Evolutionary conservation across 2,329 filamentous ascomycete genomes (phyloP).

Genomic region (Sarocladium oryzae): DNA sequence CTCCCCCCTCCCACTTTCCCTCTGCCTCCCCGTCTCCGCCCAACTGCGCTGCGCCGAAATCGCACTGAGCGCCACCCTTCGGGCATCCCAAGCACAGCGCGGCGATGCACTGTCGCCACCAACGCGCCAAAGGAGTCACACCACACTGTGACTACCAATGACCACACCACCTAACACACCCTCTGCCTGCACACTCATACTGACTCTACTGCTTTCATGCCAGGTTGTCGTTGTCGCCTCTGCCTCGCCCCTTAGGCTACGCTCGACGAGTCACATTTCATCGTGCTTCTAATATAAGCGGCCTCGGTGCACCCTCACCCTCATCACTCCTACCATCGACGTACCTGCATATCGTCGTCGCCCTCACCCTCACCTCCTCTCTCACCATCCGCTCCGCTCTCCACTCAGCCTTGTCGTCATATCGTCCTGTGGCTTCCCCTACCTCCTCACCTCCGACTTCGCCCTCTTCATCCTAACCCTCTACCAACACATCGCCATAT

Average conservation of each 20-base stretch:
- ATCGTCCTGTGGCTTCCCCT: conserved; percentile 1
- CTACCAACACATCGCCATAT: not conserved
- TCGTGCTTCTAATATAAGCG: conserved; percentile 21
- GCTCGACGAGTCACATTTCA: conserved; percentile 27
- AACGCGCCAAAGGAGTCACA: conserved; percentile 34
- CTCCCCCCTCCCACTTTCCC: not conserved
- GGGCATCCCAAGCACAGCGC: conserved; percentile 19
- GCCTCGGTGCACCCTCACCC: conserved; percentile 7
- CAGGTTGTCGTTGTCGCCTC: conserved; percentile 19
- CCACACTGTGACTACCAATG: conserved; percentile 20
- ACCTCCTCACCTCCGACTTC: conserved; percentile 19
- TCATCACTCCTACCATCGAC: not conserved
- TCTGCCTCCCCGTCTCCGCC: conserved; percentile 10
- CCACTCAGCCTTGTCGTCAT: conserved; percentile 18
- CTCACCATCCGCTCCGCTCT: conserved; percentile 16
- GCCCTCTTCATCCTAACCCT: conserved; percentile 7
- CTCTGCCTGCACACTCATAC: conserved; percentile 9
- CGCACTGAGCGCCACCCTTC: conserved; percentile 27
- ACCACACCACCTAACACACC: conserved; percentile 18
- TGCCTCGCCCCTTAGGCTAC: conserved; percentile 28
- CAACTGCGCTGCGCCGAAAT: conserved; percentile 30
- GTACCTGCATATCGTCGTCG: conserved; percentile 15
- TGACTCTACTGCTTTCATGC: conserved; percentile 12
- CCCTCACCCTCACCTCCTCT: conserved; percentile 13
- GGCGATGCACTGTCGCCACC: conserved; percentile 27